Percentiles rank a stretch among this genome's conserved stretches.
These are phyloP conservation scores for Cercis canadensis DNA, from an alignment of 306 rosid species.

Conservation along the genomic window DNA sequence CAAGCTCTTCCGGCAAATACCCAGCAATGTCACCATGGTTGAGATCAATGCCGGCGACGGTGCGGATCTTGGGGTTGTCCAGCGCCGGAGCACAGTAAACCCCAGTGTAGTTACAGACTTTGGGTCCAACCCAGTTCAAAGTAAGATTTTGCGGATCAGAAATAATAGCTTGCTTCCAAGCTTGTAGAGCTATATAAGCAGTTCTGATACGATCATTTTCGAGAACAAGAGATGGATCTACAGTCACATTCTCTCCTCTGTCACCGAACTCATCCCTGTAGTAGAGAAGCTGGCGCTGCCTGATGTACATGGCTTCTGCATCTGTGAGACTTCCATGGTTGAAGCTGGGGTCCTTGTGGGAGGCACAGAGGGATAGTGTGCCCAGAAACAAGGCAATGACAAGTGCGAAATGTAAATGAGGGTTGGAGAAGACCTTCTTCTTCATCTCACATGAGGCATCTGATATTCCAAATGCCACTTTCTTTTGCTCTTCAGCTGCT, in stretches of 20 bases:
- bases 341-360: slow-evolving; percentile 2
- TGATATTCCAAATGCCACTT: slow-evolving; percentile 53
- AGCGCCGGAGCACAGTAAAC: slow-evolving; percentile 80
- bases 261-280: slow-evolving; percentile 85
- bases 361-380: slow-evolving; percentile 31
- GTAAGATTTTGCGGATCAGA: slow-evolving; percentile 81
- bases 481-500: not conserved
- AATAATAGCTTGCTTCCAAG: slow-evolving; percentile 84
- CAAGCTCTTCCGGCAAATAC: slow-evolving; percentile 86
- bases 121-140: slow-evolving; percentile 69
- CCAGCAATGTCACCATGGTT: slow-evolving; percentile 98
- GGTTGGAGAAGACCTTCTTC: slow-evolving; percentile 51
- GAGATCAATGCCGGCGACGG: slow-evolving; percentile 95
- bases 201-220: slow-evolving; percentile 63
- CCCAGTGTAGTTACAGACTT: slow-evolving; percentile 66
- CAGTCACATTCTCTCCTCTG: slow-evolving; percentile 71
- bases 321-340: slow-evolving; percentile 65
- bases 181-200: slow-evolving; percentile 83
- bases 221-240: slow-evolving; percentile 73
- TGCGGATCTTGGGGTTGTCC: slow-evolving; percentile 60
- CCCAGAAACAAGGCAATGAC: slow-evolving; percentile 34
- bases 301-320: slow-evolving; percentile 63
- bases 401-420: slow-evolving; percentile 28
- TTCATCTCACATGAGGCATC: slow-evolving; percentile 92
- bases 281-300: slow-evolving; percentile 82